Conservation (phyloP, 2,329 filamentous ascomycete species). For the Penicillium italicum region DNA sequence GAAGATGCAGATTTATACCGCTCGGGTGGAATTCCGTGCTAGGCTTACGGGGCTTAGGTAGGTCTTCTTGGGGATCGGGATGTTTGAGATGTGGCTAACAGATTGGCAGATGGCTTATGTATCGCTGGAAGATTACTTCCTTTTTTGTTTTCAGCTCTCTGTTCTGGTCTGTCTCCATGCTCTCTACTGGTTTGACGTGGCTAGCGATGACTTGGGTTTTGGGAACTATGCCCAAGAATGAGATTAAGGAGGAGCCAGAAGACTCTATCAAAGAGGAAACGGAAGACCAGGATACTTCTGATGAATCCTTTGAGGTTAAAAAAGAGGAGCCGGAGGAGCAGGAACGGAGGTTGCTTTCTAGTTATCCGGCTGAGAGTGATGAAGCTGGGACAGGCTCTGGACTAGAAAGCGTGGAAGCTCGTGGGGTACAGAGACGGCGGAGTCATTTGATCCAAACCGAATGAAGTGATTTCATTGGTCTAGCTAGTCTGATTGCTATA, state of each 20-base stretch:
- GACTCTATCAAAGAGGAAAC: conserved; percentile 16
- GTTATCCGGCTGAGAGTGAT: conserved; percentile 18
- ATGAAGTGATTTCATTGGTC: background rate
- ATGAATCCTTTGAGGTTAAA: conserved; percentile 27
- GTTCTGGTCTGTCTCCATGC: conserved; percentile 76
- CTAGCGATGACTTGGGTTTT: conserved; percentile 49
- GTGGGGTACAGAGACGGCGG: conserved; percentile 33
- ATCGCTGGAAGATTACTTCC: conserved; percentile 68
- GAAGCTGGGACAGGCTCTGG: conserved; percentile 57
- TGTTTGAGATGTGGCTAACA: conserved; percentile 17
- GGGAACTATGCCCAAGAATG: conserved; percentile 22
- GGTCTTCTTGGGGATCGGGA: conserved; percentile 10
- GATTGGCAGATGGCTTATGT: conserved; percentile 69
- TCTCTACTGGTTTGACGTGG: conserved; percentile 66
- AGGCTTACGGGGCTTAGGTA: conserved; percentile 68
- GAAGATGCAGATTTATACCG: conserved; percentile 72
- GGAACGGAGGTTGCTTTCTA: conserved; percentile 17
- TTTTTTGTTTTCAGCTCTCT: conserved; percentile 64
- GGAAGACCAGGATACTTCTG: conserved; percentile 10
- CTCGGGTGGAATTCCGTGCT: conserved; percentile 66
- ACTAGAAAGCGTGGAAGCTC: conserved; percentile 32
- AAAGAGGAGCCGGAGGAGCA: conserved; percentile 25
- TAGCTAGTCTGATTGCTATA: background rate
- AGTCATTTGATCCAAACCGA: conserved; percentile 26
- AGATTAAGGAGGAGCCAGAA: conserved; percentile 30